Evolutionary conservation across 257 asterid species (phyloP).

Genomic region (Cordia subcordata): DNA sequence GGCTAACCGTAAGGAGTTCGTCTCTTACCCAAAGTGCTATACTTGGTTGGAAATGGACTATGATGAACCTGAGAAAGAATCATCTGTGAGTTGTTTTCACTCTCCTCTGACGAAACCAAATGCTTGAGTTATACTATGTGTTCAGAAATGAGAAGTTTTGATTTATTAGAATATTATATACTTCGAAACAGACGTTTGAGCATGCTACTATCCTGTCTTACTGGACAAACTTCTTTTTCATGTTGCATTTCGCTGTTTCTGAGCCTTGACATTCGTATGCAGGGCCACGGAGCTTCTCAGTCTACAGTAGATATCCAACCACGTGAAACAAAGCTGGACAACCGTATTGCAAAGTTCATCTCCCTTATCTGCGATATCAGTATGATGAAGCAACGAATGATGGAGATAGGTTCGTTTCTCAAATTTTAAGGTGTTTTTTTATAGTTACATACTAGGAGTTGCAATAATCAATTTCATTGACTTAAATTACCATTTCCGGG

Average conservation of each 20-base stretch:
- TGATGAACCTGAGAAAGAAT: constrained; percentile 44
- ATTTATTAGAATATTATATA: background rate
- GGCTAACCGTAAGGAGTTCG: constrained; percentile 55
- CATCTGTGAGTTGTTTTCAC: constrained; percentile 47
- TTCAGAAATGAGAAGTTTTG: constrained; percentile 3
- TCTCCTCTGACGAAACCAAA: background rate
- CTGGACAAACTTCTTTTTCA: no score
- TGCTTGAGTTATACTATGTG: background rate
- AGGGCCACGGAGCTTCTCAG: constrained; percentile 40
- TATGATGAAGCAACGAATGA: constrained; percentile 98
- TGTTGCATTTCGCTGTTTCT: background rate
- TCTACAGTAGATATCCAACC: constrained; percentile 33
- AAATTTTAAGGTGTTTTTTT: background rate
- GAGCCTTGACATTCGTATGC: background rate
- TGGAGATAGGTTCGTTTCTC: constrained; percentile 69
- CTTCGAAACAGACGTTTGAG: no score
- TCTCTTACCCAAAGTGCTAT: constrained; percentile 48
- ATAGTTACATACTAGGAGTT: background rate
- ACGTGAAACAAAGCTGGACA: constrained; percentile 70
- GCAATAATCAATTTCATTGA: background rate
- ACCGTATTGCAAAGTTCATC: constrained; percentile 74
- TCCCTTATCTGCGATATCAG: constrained; percentile 81
- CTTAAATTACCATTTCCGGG: background rate
- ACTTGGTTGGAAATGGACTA: constrained; percentile 98
- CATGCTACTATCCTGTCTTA: no score